A percentile compares a stretch with the other conserved stretches of the same genome.
Conservation (phyloP, 2,329 filamentous ascomycete genomes). For the Leptodontidium sp. region DNA sequence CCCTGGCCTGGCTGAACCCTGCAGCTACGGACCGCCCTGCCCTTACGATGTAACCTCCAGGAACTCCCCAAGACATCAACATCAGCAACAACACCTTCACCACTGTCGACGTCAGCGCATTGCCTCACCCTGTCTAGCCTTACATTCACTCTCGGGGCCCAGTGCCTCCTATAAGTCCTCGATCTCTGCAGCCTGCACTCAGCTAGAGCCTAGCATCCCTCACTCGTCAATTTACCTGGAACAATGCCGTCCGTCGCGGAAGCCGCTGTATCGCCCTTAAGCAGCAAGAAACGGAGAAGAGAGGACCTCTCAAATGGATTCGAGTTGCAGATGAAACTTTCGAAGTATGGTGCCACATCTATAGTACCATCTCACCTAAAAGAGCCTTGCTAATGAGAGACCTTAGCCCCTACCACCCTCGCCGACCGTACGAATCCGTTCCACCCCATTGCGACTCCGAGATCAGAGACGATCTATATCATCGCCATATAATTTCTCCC, state of each 20-base stretch:
- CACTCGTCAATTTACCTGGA: neutral
- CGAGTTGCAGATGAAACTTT: constrained; percentile 24
- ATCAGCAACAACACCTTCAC: neutral
- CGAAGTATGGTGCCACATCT: neutral
- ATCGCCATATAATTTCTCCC: constrained; percentile 1
- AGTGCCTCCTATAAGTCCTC: neutral
- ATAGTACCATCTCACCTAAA: no score
- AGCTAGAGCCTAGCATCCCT: neutral
- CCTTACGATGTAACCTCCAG: neutral
- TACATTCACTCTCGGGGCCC: neutral
- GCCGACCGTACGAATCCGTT: constrained; percentile 6
- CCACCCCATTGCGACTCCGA: neutral
- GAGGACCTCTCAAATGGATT: constrained; percentile 31
- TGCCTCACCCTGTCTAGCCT: neutral
- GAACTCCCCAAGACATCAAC: neutral
- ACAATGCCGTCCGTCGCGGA: constrained; percentile 43
- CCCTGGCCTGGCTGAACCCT: neutral
- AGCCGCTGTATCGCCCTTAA: constrained; percentile 27
- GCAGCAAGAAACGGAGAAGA: constrained; percentile 36
- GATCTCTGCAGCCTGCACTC: neutral
- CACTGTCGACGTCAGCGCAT: neutral
- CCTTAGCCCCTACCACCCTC: neutral
- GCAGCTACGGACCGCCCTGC: neutral
- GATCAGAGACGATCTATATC: constrained; percentile 2
- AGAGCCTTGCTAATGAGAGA: neutral